phyloP scores from a whole-genome alignment of 202 grass and related monocot genomes.

The Schoenoplectus triqueter region DNA sequence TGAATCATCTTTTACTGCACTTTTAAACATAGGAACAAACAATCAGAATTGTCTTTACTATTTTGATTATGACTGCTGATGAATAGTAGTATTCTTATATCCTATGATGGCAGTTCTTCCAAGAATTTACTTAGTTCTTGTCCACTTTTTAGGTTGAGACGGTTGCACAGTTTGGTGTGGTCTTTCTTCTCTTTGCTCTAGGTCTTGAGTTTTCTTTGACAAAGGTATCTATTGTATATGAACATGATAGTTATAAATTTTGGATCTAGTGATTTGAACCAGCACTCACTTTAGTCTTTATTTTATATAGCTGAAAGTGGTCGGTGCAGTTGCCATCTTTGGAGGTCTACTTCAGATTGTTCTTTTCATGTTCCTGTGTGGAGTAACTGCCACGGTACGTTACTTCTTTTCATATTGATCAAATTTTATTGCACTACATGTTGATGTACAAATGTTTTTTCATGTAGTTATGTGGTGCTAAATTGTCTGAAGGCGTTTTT shows the following conservation, averaged over 20 bases:
- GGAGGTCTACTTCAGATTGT: constrained; percentile 97
- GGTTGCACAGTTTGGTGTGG: constrained; percentile 98
- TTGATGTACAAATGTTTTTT: constrained; percentile 39
- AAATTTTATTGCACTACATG: constrained; percentile 39
- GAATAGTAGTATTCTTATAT: background rate
- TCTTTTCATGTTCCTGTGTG: constrained; percentile 97
- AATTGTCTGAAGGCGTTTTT: constrained; percentile 88
- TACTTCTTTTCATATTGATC: constrained; percentile 23
- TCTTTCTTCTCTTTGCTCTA: constrained; percentile 92
- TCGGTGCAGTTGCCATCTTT: constrained; percentile 86
- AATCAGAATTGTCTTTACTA: background rate
- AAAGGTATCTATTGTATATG: constrained; percentile 56
- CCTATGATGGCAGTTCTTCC: background rate
- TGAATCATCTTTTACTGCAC: constrained; percentile 11
- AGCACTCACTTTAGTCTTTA: constrained; percentile 38
- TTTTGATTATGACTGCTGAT: background rate
- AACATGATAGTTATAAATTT: constrained; percentile 23
- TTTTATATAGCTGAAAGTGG: constrained; percentile 74
- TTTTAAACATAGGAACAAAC: constrained; percentile 13
- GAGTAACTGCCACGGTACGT: constrained; percentile 88
- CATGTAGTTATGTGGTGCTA: constrained; percentile 82
- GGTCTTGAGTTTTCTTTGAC: constrained; percentile 95
- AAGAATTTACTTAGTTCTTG: constrained; percentile 11
- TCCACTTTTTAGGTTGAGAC: constrained; percentile 81
- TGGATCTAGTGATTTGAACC: constrained; percentile 7